Conservation (phyloP, 768 basidiomycete genomes). For the Brasilioporus rufonigricans region DNA sequence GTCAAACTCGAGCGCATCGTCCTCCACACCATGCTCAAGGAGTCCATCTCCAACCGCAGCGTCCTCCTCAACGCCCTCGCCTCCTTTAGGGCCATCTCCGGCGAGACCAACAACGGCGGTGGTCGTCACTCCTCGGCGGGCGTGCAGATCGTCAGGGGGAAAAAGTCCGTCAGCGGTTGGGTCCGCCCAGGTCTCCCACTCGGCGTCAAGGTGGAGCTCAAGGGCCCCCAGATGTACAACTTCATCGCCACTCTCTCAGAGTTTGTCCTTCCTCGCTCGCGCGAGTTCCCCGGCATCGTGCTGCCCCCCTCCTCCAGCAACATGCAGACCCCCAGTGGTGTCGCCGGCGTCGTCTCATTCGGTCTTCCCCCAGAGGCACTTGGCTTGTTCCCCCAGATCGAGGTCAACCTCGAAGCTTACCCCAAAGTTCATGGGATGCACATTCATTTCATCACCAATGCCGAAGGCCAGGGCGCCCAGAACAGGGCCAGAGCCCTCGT, state of each 20-base stretch:
- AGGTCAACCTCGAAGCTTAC: conserved; percentile 90
- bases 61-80: conserved; percentile 83
- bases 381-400: conserved; percentile 92
- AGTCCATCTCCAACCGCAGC: conserved; percentile 66
- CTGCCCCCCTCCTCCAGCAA: conserved; percentile 75
- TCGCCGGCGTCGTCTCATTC: conserved; percentile 86
- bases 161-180: conserved; percentile 78
- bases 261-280: conserved; percentile 91
- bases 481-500: conserved; percentile 82
- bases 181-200: conserved; percentile 78
- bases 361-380: conserved; percentile 84
- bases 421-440: conserved; percentile 88
- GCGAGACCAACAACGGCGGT: conserved; percentile 73
- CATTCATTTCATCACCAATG: conserved; percentile 90
- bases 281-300: conserved; percentile 84
- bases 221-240: conserved; percentile 92
- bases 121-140: conserved; percentile 69
- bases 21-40: conserved; percentile 84
- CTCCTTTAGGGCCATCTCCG: conserved; percentile 83
- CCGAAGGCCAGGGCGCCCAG: conserved; percentile 85
- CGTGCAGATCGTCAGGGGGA: conserved; percentile 70
- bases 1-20: conserved; percentile 79
- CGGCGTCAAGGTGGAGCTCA: conserved; percentile 88
- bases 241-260: conserved; percentile 87
- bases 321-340: conserved; percentile 68